Base-by-base conservation (phyloP, 1,284 basidiomycete species). In the Ganoderma resinaceum region DNA sequence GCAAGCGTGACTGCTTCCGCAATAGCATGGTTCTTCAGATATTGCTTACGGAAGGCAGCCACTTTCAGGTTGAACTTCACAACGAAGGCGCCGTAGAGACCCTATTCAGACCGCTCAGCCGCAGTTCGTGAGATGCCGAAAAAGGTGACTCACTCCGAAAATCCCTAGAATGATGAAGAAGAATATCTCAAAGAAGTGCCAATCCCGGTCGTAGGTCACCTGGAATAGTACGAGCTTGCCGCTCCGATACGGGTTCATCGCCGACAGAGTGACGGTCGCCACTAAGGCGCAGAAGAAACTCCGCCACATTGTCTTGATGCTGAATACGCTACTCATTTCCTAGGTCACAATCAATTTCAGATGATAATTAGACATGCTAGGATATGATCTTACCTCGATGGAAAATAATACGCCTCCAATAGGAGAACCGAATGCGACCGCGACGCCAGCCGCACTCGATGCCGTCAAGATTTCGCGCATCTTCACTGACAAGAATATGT, bases 131-230 rank as follows among this genome's bases (percentile, higher is more conserved):
- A 16, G 26, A 58, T 49, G 46, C 7, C 3, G 18, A 3, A 40
- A 37, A 9, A 8, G 0, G 18, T 29, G 2, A 81, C 90, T 71
- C 76, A 96, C 96, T 43, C 98, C 98, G 79, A 99, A 99, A 71
- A 99, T 87, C 4, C 98, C 98, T 57, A 99, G 89, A 70, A 99
- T 87, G 64, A 99, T 86, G 81, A 96, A 98, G 79, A 97, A 94
- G n/a, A 97, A 91, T 65, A 99, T 95, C 79, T 99, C 98, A 78
- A 99, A 99, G 82, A 98, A 99, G 79, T 99, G 97, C 98, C 98
- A 99, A 76, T 97, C 95, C 37, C 97, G 88, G 78, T 95, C 95
- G 80, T 99, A 99, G 7, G 96, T 97, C 71, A 99, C 96, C 33
- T 63, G 63, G 85, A 99, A 99, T 70, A 99, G 83, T 76, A 99